A percentile compares a stretch with the other conserved stretches of the same genome.
Conservation (phyloP, 2,329 filamentous ascomycete genomes). For the Penicillium janthinellum region DNA sequence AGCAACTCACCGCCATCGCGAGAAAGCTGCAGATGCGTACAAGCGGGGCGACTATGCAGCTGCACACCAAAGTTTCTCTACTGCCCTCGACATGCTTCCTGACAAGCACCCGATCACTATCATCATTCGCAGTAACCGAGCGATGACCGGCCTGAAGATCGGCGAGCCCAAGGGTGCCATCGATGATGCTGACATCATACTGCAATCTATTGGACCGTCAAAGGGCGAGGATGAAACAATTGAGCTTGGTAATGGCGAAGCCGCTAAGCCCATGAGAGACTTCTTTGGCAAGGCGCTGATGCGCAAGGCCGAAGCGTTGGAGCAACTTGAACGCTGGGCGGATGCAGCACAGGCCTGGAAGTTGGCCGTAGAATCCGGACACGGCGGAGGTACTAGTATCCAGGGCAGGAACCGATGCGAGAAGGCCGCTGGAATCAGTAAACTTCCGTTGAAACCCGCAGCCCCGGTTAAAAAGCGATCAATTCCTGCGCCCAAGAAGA, state of each 20-base stretch:
- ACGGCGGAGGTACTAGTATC: constrained; percentile 81
- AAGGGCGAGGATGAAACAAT: constrained; percentile 82
- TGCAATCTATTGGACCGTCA: constrained; percentile 75
- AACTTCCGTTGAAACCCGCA: constrained; percentile 48
- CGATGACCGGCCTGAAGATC: constrained; percentile 85
- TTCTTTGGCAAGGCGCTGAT: constrained; percentile 92
- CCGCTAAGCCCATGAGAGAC: constrained; percentile 83
- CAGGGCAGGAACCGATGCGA: constrained; percentile 89
- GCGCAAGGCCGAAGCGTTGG: constrained; percentile 91
- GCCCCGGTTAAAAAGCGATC: constrained; percentile 52
- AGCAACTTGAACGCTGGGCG: constrained; percentile 91
- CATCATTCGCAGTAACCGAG: constrained; percentile 87
- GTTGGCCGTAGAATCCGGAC: constrained; percentile 76
- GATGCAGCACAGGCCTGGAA: constrained; percentile 83
- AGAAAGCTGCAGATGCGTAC: constrained; percentile 83
- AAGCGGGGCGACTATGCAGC: constrained; percentile 90
- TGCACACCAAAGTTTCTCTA: constrained; percentile 80
- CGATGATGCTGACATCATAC: constrained; percentile 76
- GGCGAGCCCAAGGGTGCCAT: constrained; percentile 89
- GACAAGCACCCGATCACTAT: constrained; percentile 79
- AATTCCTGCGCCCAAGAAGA: constrained; percentile 42
- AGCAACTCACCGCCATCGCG: constrained; percentile 74
- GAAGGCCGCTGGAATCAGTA: constrained; percentile 74
- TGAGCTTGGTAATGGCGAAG: constrained; percentile 63
- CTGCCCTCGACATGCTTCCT: constrained; percentile 74